Percentiles rank a stretch among this genome's conserved stretches.
Evolutionary conservation across 2,329 filamentous ascomycete genomes (phyloP).

Genomic region (Cladobotryum mycophilum): DNA sequence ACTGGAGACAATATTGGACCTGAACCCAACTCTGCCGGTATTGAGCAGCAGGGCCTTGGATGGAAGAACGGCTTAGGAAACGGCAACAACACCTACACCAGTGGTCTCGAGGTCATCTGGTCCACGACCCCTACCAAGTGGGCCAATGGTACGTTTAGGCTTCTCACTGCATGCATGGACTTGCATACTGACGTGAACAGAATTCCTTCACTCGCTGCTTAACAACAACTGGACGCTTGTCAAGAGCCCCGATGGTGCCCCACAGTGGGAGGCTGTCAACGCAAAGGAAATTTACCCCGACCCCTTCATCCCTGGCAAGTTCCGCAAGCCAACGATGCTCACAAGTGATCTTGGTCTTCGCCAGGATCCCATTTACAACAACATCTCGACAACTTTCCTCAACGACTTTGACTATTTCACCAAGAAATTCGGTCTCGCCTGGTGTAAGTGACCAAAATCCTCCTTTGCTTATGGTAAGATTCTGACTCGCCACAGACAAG

Average conservation of each 20-base stretch:
- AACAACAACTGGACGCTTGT: conserved; percentile 70
- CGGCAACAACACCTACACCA: conserved; percentile 64
- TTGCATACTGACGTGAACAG: conserved; percentile 35
- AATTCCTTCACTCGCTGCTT: conserved; percentile 69
- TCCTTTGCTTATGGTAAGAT: neutral
- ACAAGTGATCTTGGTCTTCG: conserved; percentile 67
- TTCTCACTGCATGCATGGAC: neutral
- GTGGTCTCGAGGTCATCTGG: conserved; percentile 72
- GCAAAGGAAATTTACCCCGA: conserved; percentile 62
- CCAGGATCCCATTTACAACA: conserved; percentile 64
- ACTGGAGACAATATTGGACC: conserved; percentile 52
- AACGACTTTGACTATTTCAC: conserved; percentile 61
- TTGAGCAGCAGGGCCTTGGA: conserved; percentile 64
- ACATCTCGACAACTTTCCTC: conserved; percentile 64
- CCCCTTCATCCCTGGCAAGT: conserved; percentile 61
- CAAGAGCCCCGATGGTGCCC: conserved; percentile 67
- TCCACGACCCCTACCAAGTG: conserved; percentile 63
- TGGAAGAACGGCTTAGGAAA: conserved; percentile 65
- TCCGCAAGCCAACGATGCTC: conserved; percentile 67
- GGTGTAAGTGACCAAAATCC: conserved; percentile 43
- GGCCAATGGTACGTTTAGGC: conserved; percentile 9
- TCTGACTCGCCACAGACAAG: conserved; percentile 40
- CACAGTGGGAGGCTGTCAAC: conserved; percentile 69
- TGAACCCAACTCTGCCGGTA: conserved; percentile 57
- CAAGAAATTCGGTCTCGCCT: conserved; percentile 63